A percentile compares a stretch with the other conserved stretches of the same genome.
phyloP scores from a whole-genome alignment of 306 rosid species.

The Fragaria iinumae region DNA sequence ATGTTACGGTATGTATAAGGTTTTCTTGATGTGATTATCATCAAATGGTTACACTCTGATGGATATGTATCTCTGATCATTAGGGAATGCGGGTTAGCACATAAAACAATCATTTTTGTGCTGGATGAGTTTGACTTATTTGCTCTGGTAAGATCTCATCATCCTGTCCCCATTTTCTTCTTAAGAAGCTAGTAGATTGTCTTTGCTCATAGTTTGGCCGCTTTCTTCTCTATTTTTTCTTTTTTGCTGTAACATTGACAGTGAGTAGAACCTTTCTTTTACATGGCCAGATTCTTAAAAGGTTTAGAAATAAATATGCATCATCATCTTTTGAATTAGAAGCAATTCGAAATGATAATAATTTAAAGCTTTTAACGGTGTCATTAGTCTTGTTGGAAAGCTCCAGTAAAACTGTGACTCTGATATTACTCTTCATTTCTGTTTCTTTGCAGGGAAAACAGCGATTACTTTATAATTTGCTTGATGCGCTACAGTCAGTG shows the following conservation, averaged over 20 bases:
- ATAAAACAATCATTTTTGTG: slow-evolving; percentile 77
- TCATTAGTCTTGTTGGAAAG: neutral
- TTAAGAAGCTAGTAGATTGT: slow-evolving; percentile 22
- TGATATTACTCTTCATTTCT: slow-evolving; percentile 7
- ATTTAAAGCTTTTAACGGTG: neutral
- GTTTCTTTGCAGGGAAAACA: slow-evolving; percentile 72
- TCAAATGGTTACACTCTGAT: slow-evolving; percentile 19
- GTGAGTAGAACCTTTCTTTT: neutral
- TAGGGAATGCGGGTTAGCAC: slow-evolving; percentile 95
- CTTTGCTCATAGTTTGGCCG: neutral
- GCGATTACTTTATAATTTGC: slow-evolving; percentile 79
- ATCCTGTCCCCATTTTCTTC: slow-evolving; percentile 20
- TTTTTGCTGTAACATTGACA: neutral
- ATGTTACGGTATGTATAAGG: slow-evolving; percentile 66
- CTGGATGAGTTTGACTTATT: slow-evolving; percentile 94
- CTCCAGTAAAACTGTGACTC: neutral
- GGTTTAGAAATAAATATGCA: neutral
- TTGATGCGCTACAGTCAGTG: slow-evolving; percentile 91
- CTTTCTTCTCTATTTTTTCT: neutral
- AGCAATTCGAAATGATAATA: neutral
- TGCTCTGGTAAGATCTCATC: slow-evolving; percentile 65
- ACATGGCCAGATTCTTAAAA: neutral
- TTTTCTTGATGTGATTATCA: slow-evolving; percentile 14
- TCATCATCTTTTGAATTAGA: neutral
- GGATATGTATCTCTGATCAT: slow-evolving; percentile 32